Evolutionary conservation across 768 basidiomycete species (phyloP).

Genomic region (Suillus spraguei): DNA sequence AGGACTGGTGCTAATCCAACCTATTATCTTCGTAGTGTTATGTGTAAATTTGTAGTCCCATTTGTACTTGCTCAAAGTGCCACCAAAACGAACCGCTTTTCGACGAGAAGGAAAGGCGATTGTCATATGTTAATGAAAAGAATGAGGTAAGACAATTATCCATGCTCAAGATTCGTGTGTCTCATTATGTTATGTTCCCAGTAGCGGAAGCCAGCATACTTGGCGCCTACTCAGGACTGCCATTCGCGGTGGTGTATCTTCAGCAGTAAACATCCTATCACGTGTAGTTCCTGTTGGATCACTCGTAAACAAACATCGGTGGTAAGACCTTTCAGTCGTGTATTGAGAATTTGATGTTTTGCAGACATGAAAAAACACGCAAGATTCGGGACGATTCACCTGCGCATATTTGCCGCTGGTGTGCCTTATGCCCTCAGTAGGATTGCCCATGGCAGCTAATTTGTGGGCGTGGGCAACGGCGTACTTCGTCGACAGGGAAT

Average conservation of each 20-base stretch:
- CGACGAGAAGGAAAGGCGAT: constrained; percentile 15
- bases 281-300: constrained; percentile 12
- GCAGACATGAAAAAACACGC: constrained; percentile 31
- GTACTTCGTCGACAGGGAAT: not conserved
- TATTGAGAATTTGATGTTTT: not conserved
- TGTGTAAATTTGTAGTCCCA: constrained; percentile 34
- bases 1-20: not conserved
- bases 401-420: constrained; percentile 32
- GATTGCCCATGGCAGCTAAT: constrained; percentile 26
- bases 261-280: constrained; percentile 31
- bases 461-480: constrained; percentile 9
- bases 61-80: constrained; percentile 35
- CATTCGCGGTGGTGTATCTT: constrained; percentile 32
- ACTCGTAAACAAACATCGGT: not conserved
- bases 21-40: constrained; percentile 10
- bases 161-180: not conserved
- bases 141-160: constrained; percentile 21
- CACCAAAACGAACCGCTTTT: constrained; percentile 29
- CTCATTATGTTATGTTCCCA: constrained; percentile 1
- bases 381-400: constrained; percentile 31
- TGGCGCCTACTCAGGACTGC: constrained; percentile 34
- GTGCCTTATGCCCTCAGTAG: constrained; percentile 22
- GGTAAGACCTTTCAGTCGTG: not conserved
- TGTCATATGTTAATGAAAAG: constrained; percentile 21
- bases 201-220: constrained; percentile 24